Percentiles rank a stretch among this genome's conserved stretches.
These are phyloP conservation scores for Cicer cuneatum DNA, from an alignment of 306 rosid genomes.

Conservation along the genomic window DNA sequence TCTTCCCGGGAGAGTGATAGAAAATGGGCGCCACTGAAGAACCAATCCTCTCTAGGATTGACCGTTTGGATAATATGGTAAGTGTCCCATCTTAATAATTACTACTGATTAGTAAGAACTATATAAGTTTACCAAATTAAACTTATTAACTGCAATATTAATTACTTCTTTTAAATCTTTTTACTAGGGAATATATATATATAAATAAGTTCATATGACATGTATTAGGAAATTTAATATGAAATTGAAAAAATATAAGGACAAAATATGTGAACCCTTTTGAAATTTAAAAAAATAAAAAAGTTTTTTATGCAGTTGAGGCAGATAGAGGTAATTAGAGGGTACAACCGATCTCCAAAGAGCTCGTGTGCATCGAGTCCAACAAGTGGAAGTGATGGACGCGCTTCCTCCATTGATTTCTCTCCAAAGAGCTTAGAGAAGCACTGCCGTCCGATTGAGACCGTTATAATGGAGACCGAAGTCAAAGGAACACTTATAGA, in stretches of 20 bases:
- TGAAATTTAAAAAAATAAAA: no score
- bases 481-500: slow-evolving; percentile 75
- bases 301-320: slow-evolving; percentile 26
- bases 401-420: slow-evolving; percentile 48
- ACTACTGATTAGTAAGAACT: neutral
- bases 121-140: no score
- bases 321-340: slow-evolving; percentile 51
- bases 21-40: slow-evolving; percentile 54
- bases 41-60: slow-evolving; percentile 71
- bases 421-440: slow-evolving; percentile 80
- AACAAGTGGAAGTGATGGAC: slow-evolving; percentile 52
- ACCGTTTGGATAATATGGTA: slow-evolving; percentile 75
- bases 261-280: no score
- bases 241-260: no score
- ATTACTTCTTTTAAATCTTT: no score
- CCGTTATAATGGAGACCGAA: slow-evolving; percentile 64
- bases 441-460: slow-evolving; percentile 84
- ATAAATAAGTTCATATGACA: no score
- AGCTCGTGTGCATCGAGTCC: slow-evolving; percentile 51
- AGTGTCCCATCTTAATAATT: neutral
- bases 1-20: slow-evolving; percentile 50
- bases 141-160: no score
- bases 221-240: no score
- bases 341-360: slow-evolving; percentile 47
- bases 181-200: no score